These are phyloP conservation scores for Rutidosis leptorrhynchoides DNA, from an alignment of 129 eudicot genomes.

Conservation along the genomic window DNA sequence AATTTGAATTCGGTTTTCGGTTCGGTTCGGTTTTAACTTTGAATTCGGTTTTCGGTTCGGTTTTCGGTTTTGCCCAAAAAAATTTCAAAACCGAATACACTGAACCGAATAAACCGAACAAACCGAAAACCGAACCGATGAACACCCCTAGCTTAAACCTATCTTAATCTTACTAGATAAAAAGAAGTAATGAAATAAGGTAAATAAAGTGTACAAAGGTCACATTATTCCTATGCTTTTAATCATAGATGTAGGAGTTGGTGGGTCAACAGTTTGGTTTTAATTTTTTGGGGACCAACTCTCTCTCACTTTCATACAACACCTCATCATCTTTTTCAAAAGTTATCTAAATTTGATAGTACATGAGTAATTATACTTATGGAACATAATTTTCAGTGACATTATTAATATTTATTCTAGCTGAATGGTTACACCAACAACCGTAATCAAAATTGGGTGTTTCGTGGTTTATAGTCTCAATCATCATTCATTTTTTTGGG, in stretches of 20 bases:
- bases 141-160: background rate
- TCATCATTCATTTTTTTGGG: too few species aligned
- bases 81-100: too few species aligned
- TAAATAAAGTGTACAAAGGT: conserved; percentile 33
- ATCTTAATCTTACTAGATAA: conserved; percentile 7
- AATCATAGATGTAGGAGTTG: conserved; percentile 58
- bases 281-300: conserved; percentile 52
- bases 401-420: background rate
- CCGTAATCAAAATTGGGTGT: too few species aligned
- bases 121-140: too few species aligned
- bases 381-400: background rate
- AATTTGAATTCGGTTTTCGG: too few species aligned
- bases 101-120: too few species aligned
- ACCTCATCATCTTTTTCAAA: background rate
- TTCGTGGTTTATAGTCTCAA: too few species aligned
- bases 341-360: conserved; percentile 2
- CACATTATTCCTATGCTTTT: conserved; percentile 71
- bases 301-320: conserved; percentile 43
- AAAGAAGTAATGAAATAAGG: conserved; percentile 8
- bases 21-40: too few species aligned
- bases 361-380: background rate
- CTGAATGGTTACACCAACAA: too few species aligned
- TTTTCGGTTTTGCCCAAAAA: too few species aligned
- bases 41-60: too few species aligned
- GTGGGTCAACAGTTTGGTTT: conserved; percentile 56